A percentile compares a stretch with the other conserved stretches of the same genome.
These are phyloP conservation scores for Phialophora macrospora DNA, from an alignment of 2,329 filamentous ascomycete genomes.

Conservation along the genomic window DNA sequence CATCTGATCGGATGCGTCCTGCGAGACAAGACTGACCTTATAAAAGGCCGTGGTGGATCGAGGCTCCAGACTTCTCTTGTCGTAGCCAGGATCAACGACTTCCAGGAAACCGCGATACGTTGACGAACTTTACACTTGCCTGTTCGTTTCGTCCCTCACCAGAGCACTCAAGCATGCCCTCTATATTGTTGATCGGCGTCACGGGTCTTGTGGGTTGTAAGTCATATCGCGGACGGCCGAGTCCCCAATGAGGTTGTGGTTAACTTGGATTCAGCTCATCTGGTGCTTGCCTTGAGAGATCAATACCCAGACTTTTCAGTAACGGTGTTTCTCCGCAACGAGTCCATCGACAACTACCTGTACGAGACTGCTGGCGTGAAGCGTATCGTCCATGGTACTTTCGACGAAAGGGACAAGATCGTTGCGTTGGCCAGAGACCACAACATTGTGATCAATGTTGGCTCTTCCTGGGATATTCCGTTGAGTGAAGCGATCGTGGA, in stretches of 20 bases:
- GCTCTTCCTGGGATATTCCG: constrained; percentile 24
- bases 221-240: neutral
- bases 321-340: constrained; percentile 25
- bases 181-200: constrained; percentile 22
- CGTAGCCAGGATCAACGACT: too few relatives aligned
- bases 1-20: too few relatives aligned
- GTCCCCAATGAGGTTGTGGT: too few relatives aligned
- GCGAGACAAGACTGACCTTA: too few relatives aligned
- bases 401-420: constrained; percentile 27
- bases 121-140: too few relatives aligned
- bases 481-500: constrained; percentile 27
- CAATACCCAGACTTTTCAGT: constrained; percentile 18
- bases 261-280: constrained; percentile 11
- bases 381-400: constrained; percentile 27
- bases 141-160: neutral
- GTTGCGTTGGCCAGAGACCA: constrained; percentile 18
- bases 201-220: constrained; percentile 25
- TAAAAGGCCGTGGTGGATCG: too few relatives aligned
- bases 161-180: constrained; percentile 11
- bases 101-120: too few relatives aligned
- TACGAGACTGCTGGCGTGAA: constrained; percentile 22
- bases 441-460: constrained; percentile 27
- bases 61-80: too few relatives aligned
- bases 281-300: constrained; percentile 22
- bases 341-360: constrained; percentile 19